A percentile compares a stretch with the other conserved stretches of the same genome.
These are phyloP conservation scores for Fusarium newnesense DNA, from an alignment of 2,329 filamentous ascomycete species.

Conservation along the genomic window DNA sequence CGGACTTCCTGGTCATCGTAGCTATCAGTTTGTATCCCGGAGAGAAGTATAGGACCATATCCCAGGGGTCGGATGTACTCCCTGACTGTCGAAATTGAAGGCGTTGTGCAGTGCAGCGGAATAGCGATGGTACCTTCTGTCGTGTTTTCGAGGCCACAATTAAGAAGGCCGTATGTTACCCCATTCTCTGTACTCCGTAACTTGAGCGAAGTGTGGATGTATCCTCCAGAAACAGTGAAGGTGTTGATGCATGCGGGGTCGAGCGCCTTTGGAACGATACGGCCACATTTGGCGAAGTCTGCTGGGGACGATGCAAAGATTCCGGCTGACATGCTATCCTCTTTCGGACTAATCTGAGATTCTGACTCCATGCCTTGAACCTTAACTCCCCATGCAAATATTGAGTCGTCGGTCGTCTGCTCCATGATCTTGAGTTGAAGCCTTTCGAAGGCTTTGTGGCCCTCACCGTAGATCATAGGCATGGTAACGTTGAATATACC, in stretches of 20 bases:
- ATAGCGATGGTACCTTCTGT: background rate
- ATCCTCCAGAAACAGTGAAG: background rate
- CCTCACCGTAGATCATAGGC: conserved; percentile 8
- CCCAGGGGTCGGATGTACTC: background rate
- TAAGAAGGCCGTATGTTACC: background rate
- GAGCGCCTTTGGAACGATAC: background rate
- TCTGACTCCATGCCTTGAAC: background rate
- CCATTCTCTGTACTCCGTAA: background rate
- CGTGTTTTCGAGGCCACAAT: background rate
- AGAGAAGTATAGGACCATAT: background rate
- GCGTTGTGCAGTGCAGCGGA: background rate
- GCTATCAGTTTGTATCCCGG: fast-evolving
- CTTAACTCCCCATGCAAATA: background rate
- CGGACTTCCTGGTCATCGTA: fast-evolving
- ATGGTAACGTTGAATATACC: background rate
- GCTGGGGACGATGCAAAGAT: background rate
- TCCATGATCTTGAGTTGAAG: conserved; percentile 6
- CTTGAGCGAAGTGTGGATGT: background rate
- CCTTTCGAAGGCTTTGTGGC: background rate
- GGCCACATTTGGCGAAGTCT: background rate
- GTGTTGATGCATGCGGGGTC: background rate
- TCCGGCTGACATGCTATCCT: background rate
- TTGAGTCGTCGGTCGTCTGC: conserved; percentile 4
- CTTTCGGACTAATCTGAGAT: fast-evolving
- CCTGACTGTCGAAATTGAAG: background rate